Percentiles rank a stretch among this genome's conserved stretches.
Evolutionary conservation across 2,329 filamentous ascomycete species (phyloP).

Genomic region (Sporothrix phasma): DNA sequence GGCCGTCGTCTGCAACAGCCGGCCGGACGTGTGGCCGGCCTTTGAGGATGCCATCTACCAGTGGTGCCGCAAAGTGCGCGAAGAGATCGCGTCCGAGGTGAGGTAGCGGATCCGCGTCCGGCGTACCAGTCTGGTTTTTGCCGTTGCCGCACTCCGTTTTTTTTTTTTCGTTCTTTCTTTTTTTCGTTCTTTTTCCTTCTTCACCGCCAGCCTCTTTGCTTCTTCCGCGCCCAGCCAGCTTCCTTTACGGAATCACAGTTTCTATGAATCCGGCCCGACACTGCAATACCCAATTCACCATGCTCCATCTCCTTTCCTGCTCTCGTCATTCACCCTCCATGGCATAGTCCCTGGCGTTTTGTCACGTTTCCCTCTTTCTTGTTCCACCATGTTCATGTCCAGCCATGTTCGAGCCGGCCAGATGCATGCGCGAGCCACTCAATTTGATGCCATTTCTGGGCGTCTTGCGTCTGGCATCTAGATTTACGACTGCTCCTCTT

Average conservation of each 20-base stretch:
- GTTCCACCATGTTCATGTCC: not conserved
- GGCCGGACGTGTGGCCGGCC: slow-evolving; percentile 60
- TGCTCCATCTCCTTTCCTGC: not conserved
- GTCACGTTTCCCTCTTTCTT: not conserved
- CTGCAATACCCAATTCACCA: slow-evolving; percentile 6
- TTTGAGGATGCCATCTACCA: slow-evolving; percentile 75
- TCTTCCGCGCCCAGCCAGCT: too few relatives aligned
- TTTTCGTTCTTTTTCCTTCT: not conserved
- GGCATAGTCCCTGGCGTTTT: not conserved
- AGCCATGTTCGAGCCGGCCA: not conserved
- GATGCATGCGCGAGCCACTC: not conserved
- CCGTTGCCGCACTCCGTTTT: not conserved
- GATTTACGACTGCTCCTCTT: too few relatives aligned
- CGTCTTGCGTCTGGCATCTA: not conserved
- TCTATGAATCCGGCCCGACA: not conserved
- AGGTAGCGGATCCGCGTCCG: slow-evolving; percentile 12
- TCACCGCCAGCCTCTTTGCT: not conserved
- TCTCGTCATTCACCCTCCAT: not conserved
- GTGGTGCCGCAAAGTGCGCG: slow-evolving; percentile 75
- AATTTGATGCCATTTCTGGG: not conserved
- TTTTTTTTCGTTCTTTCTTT: not conserved
- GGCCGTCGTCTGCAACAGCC: slow-evolving; percentile 69
- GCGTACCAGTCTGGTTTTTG: not conserved
- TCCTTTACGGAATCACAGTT: not conserved
- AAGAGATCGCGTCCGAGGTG: slow-evolving; percentile 66